Conservation (phyloP, 257 asterid genomes). For the Gentiana macrophylla region DNA sequence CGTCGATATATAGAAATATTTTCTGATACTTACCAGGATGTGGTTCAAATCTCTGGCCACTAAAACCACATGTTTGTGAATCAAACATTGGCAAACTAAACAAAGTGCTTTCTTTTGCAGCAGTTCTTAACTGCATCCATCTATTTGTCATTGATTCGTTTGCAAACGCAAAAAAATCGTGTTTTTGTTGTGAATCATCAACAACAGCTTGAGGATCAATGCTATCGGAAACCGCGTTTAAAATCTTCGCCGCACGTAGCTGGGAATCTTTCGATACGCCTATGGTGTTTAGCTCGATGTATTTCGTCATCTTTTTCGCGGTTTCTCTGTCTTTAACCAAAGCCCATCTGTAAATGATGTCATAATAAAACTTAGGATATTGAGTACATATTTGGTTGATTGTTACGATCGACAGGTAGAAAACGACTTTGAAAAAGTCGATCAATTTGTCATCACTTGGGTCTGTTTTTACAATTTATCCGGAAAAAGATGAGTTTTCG, state of each 20-base stretch:
- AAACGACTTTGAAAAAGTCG: too few relatives aligned
- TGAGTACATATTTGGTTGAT: too few relatives aligned
- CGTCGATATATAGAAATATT: too few relatives aligned
- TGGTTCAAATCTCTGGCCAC: constrained; percentile 40
- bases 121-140: constrained; percentile 63
- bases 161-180: constrained; percentile 53
- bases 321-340: constrained; percentile 63
- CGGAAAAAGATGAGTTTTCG: too few relatives aligned
- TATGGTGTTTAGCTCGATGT: constrained; percentile 59
- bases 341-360: constrained; percentile 63
- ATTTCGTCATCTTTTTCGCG: constrained; percentile 75
- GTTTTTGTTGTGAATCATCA: constrained; percentile 17
- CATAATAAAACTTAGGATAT: too few relatives aligned
- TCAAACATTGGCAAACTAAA: constrained; percentile 61
- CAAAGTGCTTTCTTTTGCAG: constrained; percentile 33
- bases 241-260: constrained; percentile 72
- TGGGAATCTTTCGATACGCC: constrained; percentile 96
- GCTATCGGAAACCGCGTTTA: constrained; percentile 45
- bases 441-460: too few relatives aligned
- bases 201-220: constrained; percentile 17
- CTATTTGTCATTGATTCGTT: constrained; percentile 43
- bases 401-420: too few relatives aligned
- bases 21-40: constrained; percentile 46
- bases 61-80: constrained; percentile 42
- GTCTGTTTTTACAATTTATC: too few relatives aligned